A percentile compares a stretch with the other conserved stretches of the same genome.
phyloP scores from a whole-genome alignment of 176 grass and related monocot genomes.

The Oryza meyeriana region DNA sequence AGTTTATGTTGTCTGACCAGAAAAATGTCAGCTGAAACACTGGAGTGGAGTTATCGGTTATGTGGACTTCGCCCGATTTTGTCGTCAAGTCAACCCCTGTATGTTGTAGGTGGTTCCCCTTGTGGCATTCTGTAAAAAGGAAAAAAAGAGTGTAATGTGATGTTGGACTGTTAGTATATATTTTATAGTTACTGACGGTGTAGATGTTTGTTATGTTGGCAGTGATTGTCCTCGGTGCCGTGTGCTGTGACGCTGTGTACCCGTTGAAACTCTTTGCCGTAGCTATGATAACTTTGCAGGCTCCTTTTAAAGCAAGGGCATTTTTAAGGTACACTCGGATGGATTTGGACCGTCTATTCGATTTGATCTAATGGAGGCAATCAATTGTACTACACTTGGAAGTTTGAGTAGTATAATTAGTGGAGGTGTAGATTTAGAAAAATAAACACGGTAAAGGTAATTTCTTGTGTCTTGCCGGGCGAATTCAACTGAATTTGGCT shows the following conservation, averaged over 20 bases:
- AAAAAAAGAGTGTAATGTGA: not conserved
- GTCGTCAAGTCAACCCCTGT: not conserved
- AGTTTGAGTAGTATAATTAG: too few relatives aligned
- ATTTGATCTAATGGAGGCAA: too few relatives aligned
- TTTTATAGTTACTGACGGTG: not conserved
- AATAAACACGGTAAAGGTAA: too few relatives aligned
- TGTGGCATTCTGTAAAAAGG: not conserved
- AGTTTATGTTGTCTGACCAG: constrained; percentile 21
- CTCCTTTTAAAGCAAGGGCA: too few relatives aligned
- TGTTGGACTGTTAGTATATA: constrained; percentile 11
- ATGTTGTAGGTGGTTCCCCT: not conserved
- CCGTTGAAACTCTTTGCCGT: not conserved
- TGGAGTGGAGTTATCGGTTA: not conserved
- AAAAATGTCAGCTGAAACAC: not conserved
- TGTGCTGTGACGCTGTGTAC: not conserved
- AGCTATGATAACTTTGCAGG: too few relatives aligned
- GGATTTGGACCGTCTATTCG: too few relatives aligned
- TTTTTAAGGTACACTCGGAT: too few relatives aligned
- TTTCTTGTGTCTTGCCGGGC: too few relatives aligned
- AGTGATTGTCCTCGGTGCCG: not conserved
- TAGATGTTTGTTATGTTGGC: not conserved
- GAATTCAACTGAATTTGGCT: too few relatives aligned
- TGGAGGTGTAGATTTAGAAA: too few relatives aligned
- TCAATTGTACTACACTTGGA: too few relatives aligned
- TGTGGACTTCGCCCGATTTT: constrained; percentile 1